phyloP scores from a whole-genome alignment of 768 basidiomycete genomes.

The Calocera viscosa region DNA sequence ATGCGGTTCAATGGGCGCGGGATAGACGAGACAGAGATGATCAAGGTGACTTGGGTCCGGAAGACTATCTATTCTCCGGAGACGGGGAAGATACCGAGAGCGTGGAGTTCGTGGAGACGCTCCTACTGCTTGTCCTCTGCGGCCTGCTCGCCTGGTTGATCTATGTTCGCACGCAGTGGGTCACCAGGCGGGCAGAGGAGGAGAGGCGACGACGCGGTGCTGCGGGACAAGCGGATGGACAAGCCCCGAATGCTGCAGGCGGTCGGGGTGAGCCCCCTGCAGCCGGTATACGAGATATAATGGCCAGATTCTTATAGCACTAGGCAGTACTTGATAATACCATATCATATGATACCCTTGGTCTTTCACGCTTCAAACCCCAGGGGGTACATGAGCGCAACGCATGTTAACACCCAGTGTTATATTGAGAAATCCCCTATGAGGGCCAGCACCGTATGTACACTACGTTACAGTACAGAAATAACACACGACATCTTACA shows the following conservation, averaged over 20 bases:
- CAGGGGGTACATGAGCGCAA: no score
- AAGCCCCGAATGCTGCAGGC: slow-evolving; percentile 39
- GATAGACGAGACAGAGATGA: slow-evolving; percentile 59
- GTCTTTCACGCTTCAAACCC: background rate
- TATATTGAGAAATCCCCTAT: no score
- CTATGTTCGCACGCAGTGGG: slow-evolving; percentile 66
- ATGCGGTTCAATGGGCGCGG: slow-evolving; percentile 53
- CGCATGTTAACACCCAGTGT: no score
- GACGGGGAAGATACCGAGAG: slow-evolving; percentile 41
- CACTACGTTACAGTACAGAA: background rate
- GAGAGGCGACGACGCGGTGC: slow-evolving; percentile 27
- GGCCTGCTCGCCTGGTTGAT: slow-evolving; percentile 59
- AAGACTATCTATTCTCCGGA: slow-evolving; percentile 69
- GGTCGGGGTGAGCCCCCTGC: slow-evolving; percentile 51
- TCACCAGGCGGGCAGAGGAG: slow-evolving; percentile 57
- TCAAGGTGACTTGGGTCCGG: slow-evolving; percentile 63
- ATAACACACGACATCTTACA: background rate
- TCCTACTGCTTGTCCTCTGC: slow-evolving; percentile 62
- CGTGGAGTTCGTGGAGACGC: slow-evolving; percentile 69
- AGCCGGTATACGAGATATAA: slow-evolving; percentile 52
- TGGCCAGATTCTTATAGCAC: slow-evolving; percentile 16
- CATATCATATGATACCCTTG: background rate
- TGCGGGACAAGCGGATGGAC: slow-evolving; percentile 18
- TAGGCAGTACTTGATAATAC: background rate
- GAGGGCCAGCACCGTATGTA: background rate